Percentiles rank a stretch among this genome's conserved stretches.
Evolutionary conservation across 2,329 filamentous ascomycete genomes (phyloP).

Genomic region (Neoarthrinium moseri): DNA sequence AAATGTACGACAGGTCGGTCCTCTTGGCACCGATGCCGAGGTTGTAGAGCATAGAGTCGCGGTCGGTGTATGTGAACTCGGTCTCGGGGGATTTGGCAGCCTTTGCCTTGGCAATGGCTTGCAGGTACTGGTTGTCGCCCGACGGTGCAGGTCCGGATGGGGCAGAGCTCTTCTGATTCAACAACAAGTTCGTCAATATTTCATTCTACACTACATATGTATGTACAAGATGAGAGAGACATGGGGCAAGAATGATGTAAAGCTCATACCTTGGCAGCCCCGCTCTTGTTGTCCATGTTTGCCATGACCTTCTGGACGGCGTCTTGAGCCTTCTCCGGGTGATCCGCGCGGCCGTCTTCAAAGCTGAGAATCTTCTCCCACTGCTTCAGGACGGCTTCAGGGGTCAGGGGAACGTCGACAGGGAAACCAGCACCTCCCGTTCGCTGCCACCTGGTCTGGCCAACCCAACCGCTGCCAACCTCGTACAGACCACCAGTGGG

Average conservation of each 20-base stretch:
- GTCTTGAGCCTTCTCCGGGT: slow-evolving; percentile 77
- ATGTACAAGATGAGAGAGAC: neutral
- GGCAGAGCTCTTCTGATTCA: slow-evolving; percentile 11
- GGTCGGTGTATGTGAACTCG: slow-evolving; percentile 80
- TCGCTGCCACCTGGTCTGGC: slow-evolving; percentile 91
- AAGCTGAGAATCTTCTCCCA: slow-evolving; percentile 84
- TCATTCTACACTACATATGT: slow-evolving; percentile 19
- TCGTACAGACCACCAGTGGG: slow-evolving; percentile 89
- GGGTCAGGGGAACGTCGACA: slow-evolving; percentile 76
- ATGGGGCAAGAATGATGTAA: slow-evolving; percentile 8
- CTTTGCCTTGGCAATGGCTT: slow-evolving; percentile 74
- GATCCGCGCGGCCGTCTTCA: slow-evolving; percentile 80
- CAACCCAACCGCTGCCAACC: slow-evolving; percentile 91
- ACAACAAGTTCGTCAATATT: slow-evolving; percentile 17
- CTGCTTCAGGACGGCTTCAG: slow-evolving; percentile 75
- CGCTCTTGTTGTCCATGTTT: slow-evolving; percentile 78
- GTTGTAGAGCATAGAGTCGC: slow-evolving; percentile 93
- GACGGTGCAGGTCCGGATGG: slow-evolving; percentile 7
- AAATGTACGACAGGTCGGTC: slow-evolving; percentile 82
- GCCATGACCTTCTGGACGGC: slow-evolving; percentile 74
- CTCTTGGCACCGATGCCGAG: slow-evolving; percentile 90
- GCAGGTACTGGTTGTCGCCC: slow-evolving; percentile 62
- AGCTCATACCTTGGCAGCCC: slow-evolving; percentile 58
- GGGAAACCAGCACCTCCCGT: slow-evolving; percentile 89
- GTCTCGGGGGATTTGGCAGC: slow-evolving; percentile 58